These are phyloP conservation scores for Geotrichum citri-aurantii DNA, from an alignment of 1,139 yeast genomes.

Conservation along the genomic window DNA sequence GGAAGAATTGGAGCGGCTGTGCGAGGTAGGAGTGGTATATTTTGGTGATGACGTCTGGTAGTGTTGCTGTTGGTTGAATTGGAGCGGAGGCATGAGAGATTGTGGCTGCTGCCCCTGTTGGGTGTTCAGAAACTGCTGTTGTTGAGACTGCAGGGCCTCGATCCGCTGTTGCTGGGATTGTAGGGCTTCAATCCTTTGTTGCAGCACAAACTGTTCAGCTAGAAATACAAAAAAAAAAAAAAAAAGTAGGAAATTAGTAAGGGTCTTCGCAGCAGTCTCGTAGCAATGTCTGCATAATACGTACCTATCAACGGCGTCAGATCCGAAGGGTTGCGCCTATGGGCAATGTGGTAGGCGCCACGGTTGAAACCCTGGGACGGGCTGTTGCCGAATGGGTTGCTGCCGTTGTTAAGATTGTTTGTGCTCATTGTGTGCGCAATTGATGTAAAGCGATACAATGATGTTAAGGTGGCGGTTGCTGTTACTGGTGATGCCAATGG, in stretches of 20 bases:
- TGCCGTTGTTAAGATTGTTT: constrained; percentile 8
- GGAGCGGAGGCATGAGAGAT: background rate
- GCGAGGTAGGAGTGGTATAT: constrained; percentile 1
- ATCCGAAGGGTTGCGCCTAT: constrained; percentile 88
- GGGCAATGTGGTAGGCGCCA: constrained; percentile 68
- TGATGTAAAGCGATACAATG: background rate
- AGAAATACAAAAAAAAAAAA: background rate
- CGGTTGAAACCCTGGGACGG: background rate
- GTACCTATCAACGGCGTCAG: constrained; percentile 78
- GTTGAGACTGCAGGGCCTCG: constrained; percentile 62
- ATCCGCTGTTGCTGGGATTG: background rate
- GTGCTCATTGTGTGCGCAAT: background rate
- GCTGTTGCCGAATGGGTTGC: constrained; percentile 17
- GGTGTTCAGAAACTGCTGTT: constrained; percentile 68
- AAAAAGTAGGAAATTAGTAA: background rate
- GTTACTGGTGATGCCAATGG: background rate
- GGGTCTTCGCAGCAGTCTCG: background rate
- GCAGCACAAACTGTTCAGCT: constrained; percentile 83
- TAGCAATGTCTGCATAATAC: constrained; percentile 24
- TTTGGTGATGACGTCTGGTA: constrained; percentile 5
- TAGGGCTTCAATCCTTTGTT: constrained; percentile 82
- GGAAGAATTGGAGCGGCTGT: background rate
- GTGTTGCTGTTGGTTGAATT: constrained; percentile 11
- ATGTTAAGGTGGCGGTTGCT: background rate
- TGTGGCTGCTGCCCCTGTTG: constrained; percentile 37